These are phyloP conservation scores for Cryptococcus sp. DNA, from an alignment of 1,284 basidiomycete species.

Conservation along the genomic window DNA sequence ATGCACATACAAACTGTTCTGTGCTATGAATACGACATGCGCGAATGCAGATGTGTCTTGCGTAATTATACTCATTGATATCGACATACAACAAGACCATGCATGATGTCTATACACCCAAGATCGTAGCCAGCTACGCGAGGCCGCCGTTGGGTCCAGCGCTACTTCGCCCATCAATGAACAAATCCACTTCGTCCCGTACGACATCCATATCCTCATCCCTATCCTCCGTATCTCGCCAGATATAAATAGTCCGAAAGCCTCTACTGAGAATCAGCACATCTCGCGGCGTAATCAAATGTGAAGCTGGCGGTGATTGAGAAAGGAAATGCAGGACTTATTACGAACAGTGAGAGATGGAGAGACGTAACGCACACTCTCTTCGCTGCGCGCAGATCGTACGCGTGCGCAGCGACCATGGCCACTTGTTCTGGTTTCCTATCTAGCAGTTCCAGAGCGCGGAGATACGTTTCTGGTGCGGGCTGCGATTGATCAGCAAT, in stretches of 20 bases:
- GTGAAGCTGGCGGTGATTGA: not conserved
- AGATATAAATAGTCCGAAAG: slow-evolving; percentile 21
- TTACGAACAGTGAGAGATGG: no score
- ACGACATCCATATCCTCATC: slow-evolving; percentile 19
- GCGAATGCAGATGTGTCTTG: no score
- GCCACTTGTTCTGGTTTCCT: slow-evolving; percentile 11
- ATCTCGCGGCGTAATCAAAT: not conserved
- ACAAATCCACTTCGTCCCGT: slow-evolving; percentile 19
- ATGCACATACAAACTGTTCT: no score
- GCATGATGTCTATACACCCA: not conserved
- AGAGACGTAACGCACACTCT: slow-evolving; percentile 13
- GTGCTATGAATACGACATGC: no score
- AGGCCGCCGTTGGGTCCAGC: slow-evolving; percentile 10
- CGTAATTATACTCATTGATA: not conserved
- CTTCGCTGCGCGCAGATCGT: slow-evolving; percentile 18
- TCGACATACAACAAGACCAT: not conserved
- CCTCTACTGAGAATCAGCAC: slow-evolving; percentile 4
- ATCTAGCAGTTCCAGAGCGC: slow-evolving; percentile 12
- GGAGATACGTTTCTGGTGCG: slow-evolving; percentile 16
- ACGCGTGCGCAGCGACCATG: slow-evolving; percentile 25
- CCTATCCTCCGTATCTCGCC: slow-evolving; percentile 20
- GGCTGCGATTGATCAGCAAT: slow-evolving; percentile 12
- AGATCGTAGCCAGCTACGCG: slow-evolving; percentile 3
- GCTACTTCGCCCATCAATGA: slow-evolving; percentile 18
- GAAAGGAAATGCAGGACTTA: not conserved